Conservation (phyloP, 768 basidiomycete genomes). For the Termitomyces sp. region DNA sequence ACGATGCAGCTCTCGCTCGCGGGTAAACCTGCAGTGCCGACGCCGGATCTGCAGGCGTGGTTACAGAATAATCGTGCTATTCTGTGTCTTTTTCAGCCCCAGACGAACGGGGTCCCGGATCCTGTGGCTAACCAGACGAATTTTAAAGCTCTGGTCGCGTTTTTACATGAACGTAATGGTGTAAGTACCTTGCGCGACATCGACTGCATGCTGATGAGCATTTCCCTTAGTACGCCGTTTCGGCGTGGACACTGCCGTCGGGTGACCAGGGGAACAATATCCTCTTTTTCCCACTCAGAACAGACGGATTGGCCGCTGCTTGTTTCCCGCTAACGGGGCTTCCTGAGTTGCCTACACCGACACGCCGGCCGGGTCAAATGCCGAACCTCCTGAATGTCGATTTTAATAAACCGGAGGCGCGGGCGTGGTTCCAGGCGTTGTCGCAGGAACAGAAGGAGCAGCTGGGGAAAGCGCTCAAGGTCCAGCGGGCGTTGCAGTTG, state of each 20-base stretch:
- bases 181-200: slow-evolving; percentile 27
- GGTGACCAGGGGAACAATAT: slow-evolving; percentile 29
- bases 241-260: slow-evolving; percentile 29
- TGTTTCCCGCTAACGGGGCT: slow-evolving; percentile 34
- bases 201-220: background rate
- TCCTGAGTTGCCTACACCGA: slow-evolving; percentile 27
- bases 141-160: slow-evolving; percentile 33
- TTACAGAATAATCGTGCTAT: slow-evolving; percentile 32
- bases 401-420: slow-evolving; percentile 12
- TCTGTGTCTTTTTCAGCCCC: slow-evolving; percentile 35
- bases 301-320: slow-evolving; percentile 22
- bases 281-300: slow-evolving; percentile 29
- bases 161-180: slow-evolving; percentile 36
- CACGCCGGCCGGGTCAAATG: background rate
- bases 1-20: slow-evolving; percentile 34
- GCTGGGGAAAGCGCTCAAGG: slow-evolving; percentile 15
- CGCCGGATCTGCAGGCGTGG: slow-evolving; percentile 40
- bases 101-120: slow-evolving; percentile 23
- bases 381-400: slow-evolving; percentile 1
- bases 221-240: slow-evolving; percentile 29
- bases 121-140: slow-evolving; percentile 33
- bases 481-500: slow-evolving; percentile 1
- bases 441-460: slow-evolving; percentile 19
- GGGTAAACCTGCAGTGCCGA: slow-evolving; percentile 33
- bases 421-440: slow-evolving; percentile 18